Conservation (phyloP, 345 rosid genomes). For the Excoecaria agallocha region DNA sequence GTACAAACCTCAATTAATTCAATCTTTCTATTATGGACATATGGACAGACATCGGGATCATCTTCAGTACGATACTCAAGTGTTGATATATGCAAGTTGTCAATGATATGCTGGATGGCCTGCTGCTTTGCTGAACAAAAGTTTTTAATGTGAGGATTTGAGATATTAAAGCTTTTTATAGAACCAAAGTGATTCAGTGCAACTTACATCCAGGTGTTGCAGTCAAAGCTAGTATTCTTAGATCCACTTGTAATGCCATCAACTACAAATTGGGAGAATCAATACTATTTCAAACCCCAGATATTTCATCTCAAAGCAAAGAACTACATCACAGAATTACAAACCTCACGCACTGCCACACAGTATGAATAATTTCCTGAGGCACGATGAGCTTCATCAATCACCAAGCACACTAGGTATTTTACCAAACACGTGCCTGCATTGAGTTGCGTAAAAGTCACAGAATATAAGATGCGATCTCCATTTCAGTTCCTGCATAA, state of each 20-base stretch:
- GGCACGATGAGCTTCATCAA: slow-evolving; percentile 98
- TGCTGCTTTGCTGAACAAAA: slow-evolving; percentile 69
- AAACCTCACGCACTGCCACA: slow-evolving; percentile 86
- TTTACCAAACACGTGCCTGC: slow-evolving; percentile 76
- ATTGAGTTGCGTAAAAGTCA: slow-evolving; percentile 5
- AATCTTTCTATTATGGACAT: slow-evolving; percentile 72
- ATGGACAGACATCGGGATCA: slow-evolving; percentile 74
- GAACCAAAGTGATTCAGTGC: slow-evolving; percentile 4
- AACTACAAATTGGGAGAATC: slow-evolving; percentile 49
- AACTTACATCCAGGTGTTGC: slow-evolving; percentile 99
- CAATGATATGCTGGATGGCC: slow-evolving; percentile 71
- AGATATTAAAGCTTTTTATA: neutral
- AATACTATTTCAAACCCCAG: slow-evolving; percentile 23
- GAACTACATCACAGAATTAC: slow-evolving; percentile 19
- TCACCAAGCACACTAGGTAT: slow-evolving; percentile 77
- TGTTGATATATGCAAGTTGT: slow-evolving; percentile 73
- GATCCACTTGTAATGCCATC: slow-evolving; percentile 67
- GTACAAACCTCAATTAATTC: slow-evolving; percentile 77
- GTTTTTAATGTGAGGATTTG: slow-evolving; percentile 18
- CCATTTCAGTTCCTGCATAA: neutral
- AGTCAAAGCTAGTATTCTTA: slow-evolving; percentile 84
- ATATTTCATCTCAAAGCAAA: slow-evolving; percentile 15
- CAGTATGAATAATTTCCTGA: slow-evolving; percentile 84
- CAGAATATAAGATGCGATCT: neutral
- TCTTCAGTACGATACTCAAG: slow-evolving; percentile 88